These are phyloP conservation scores for Fraxinus paxiana DNA, from an alignment of 305 asterid species.

Conservation along the genomic window DNA sequence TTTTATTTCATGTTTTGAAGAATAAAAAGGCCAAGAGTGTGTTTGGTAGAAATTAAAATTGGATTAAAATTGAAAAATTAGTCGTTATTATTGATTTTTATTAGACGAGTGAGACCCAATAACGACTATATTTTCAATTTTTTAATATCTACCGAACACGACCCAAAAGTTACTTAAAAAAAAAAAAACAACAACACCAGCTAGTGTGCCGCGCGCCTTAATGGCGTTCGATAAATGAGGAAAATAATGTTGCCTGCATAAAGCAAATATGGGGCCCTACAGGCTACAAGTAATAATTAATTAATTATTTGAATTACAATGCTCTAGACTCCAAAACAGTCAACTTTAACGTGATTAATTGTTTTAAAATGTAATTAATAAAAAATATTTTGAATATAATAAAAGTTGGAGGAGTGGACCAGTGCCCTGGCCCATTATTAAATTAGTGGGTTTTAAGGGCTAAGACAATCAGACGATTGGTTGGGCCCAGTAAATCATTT, in stretches of 20 bases:
- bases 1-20: not conserved
- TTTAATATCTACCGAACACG: no score
- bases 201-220: not conserved
- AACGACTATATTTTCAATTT: no score
- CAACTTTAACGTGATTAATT: constrained; percentile 14
- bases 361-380: constrained; percentile 16
- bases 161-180: not conserved
- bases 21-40: no score
- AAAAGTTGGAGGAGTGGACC: constrained; percentile 17
- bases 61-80: no score
- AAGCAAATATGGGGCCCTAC: not conserved
- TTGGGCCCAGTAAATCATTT: constrained; percentile 19
- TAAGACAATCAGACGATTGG: not conserved
- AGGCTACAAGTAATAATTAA: not conserved
- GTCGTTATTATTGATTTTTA: no score
- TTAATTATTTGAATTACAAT: not conserved
- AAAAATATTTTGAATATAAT: not conserved
- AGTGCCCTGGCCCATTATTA: constrained; percentile 23
- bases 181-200: no score
- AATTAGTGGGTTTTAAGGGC: constrained; percentile 11
- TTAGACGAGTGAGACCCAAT: no score
- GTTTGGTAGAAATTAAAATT: no score
- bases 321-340: not conserved
- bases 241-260: constrained; percentile 2
- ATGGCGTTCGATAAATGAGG: not conserved